Evolutionary conservation across 345 rosid genomes (phyloP), one percentile per base, ranked within the genome.

Genomic region (Linum usitatissimum): DNA sequence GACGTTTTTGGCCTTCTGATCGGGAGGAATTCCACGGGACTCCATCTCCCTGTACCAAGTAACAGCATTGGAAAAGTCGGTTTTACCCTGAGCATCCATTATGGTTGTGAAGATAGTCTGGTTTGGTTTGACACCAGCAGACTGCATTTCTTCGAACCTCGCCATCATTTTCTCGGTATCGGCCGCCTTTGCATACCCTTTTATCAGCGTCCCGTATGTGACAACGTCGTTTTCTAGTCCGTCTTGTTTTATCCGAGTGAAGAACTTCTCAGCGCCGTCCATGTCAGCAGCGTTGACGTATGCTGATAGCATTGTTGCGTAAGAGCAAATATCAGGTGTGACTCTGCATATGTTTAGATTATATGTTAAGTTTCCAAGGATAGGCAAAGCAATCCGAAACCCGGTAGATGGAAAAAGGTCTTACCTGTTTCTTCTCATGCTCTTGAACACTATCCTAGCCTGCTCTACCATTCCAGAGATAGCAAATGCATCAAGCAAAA

Each of bases 381-480:
- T 7, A 40, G 13, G 48, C 48, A 45, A 15, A 45, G 3, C 51
- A 45, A 12, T 45, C 38, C 6, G 8, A 15, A 45, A 3, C 10
- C 17, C 51, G 10, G 10, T 15, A 45, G 51, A 45, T 10, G 51
- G 20, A 30, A 18, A 19, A 48, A 34, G 62, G 18, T 18, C 39
- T 64, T 78, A 93, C 97, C 96, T 84, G 79, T 93, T 91, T 59
- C 99, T 81, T 71, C 91, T 84, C 99, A 92, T 92, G 85, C 91
- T 83, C 77, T 83, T 86, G 81, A 93, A 93, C 20, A 89, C 88
- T 0, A 74, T 78, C 61, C 77, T 79, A 64, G 99, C 96, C 75
- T 93, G 97, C 71, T 93, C 99, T 77, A 86, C 91, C 99, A 87
- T 93, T 57, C 96, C 97, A 19, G 91, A 86, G 42, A 93, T 84